A percentile compares a stretch with the other conserved stretches of the same genome.
Evolutionary conservation across 805 yeast species (phyloP).

Genomic region (Suhomyces canberraensis): DNA sequence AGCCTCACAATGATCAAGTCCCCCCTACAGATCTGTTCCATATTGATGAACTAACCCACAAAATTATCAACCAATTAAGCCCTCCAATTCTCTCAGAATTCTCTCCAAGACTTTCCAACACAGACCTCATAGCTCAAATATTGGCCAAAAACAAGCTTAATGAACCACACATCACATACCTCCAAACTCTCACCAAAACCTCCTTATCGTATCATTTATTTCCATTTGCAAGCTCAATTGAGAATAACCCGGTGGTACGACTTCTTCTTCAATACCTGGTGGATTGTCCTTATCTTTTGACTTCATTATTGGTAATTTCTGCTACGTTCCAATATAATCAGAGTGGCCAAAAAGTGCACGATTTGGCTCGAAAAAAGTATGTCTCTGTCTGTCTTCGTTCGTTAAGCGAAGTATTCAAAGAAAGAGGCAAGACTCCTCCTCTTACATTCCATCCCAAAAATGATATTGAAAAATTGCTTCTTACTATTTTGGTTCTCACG

Average conservation of each 20-base stretch:
- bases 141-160: slow-evolving; percentile 21
- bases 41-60: slow-evolving; percentile 17
- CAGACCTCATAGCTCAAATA: slow-evolving; percentile 24
- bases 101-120: slow-evolving; percentile 13
- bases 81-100: slow-evolving; percentile 2
- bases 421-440: slow-evolving; percentile 1
- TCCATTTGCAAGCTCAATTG: slow-evolving; percentile 37
- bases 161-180: slow-evolving; percentile 31
- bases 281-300: slow-evolving; percentile 19
- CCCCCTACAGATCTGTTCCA: slow-evolving; percentile 8
- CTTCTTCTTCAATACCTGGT: slow-evolving; percentile 20
- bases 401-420: slow-evolving; percentile 18
- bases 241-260: slow-evolving; percentile 32
- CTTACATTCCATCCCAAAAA: neutral
- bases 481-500: slow-evolving; percentile 24
- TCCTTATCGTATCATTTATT: slow-evolving; percentile 30
- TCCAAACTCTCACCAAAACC: slow-evolving; percentile 26
- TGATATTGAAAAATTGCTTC: slow-evolving; percentile 22
- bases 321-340: slow-evolving; percentile 27
- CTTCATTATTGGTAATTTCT: slow-evolving; percentile 22
- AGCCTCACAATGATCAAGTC: too few relatives aligned
- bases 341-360: slow-evolving; percentile 19
- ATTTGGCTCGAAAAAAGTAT: slow-evolving; percentile 17
- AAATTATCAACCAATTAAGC: slow-evolving; percentile 2
- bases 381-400: slow-evolving; percentile 18